Evolutionary conservation across 148 eudicot species (phyloP), one percentile per base, ranked within the genome.

Genomic region (Simmondsia chinensis): DNA sequence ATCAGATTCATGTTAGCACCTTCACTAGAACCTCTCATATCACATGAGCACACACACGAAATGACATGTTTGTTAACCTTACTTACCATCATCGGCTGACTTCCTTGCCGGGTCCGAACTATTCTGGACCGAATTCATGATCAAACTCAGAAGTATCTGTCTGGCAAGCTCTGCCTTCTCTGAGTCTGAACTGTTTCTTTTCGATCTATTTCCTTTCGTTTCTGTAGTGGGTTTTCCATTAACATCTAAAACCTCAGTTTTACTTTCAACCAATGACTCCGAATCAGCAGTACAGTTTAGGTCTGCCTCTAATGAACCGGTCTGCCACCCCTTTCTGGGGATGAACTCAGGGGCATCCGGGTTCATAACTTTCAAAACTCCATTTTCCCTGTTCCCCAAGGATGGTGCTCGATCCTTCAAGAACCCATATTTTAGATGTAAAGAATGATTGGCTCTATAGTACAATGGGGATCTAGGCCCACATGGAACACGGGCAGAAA

Each of bases 331-430:
- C 46, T 53, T 66, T 60, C 73, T 69, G 5, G 99, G 99, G 43
- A 93, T 81, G 33, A 79, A 93, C 56, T 86, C 99, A 21, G 99
- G 99, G 30, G 99, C 99, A 59, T 93, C 71, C 6, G 99, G 96
- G 57, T 93, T 93, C 99, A 93, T 93, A 32, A 65, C 56, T 48
- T 61, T 73, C 2, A 62, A 57, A 53, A 46, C 61, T 40, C 47
- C 64, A 30, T 32, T 25, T 17, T 67, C 65, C 27, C 39, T 61
- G 26, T 54, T 50, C 26, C 61, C 68, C 26, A 41, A 2, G 21
- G 20, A 35, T 12, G 67, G 61, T 9, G 35, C 43, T 31, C 42
- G 70, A 48, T 73, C 63, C 30, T 65, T 73, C 56, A 62, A 42
- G 29, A 61, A 50, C 8, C 80, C 75, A 25, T 65, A 71, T 57